Conservation (phyloP, 805 yeast genomes). For the Zygosaccharomyces gambellarensis region DNA sequence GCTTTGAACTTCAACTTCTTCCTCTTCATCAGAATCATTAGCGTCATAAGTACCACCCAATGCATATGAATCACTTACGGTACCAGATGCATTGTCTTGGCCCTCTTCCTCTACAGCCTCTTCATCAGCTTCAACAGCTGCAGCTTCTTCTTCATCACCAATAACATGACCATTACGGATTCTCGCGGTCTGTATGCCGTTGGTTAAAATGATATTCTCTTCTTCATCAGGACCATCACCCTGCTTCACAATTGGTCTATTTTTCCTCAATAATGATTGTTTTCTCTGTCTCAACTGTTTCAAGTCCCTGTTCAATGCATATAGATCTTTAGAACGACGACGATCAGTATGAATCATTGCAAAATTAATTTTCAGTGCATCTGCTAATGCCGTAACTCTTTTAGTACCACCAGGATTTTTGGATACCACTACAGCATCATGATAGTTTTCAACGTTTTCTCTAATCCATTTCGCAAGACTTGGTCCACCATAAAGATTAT, state of each 20-base stretch:
- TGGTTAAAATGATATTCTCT: conserved; percentile 63
- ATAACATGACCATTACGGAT: conserved; percentile 96
- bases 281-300: conserved; percentile 39
- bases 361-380: conserved; percentile 87
- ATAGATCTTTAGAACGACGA: conserved; percentile 72
- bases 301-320: conserved; percentile 39
- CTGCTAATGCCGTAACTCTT: conserved; percentile 97
- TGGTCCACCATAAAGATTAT: conserved; percentile 93
- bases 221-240: conserved; percentile 52
- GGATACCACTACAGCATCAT: conserved; percentile 92
- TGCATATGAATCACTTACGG: conserved; percentile 44
- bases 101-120: conserved; percentile 32
- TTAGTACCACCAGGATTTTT: conserved; percentile 99
- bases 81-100: conserved; percentile 22
- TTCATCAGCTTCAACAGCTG: conserved; percentile 23
- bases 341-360: conserved; percentile 99
- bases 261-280: conserved; percentile 45
- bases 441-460: conserved; percentile 79
- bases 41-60: conserved; percentile 80
- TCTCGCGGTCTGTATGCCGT: conserved; percentile 91
- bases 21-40: conserved; percentile 77
- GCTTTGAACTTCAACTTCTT: conserved; percentile 39
- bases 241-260: conserved; percentile 38
- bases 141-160: conserved; percentile 60
- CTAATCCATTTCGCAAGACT: conserved; percentile 94